These are phyloP conservation scores for Pisolithus albus DNA, from an alignment of 768 basidiomycete species.

Conservation along the genomic window DNA sequence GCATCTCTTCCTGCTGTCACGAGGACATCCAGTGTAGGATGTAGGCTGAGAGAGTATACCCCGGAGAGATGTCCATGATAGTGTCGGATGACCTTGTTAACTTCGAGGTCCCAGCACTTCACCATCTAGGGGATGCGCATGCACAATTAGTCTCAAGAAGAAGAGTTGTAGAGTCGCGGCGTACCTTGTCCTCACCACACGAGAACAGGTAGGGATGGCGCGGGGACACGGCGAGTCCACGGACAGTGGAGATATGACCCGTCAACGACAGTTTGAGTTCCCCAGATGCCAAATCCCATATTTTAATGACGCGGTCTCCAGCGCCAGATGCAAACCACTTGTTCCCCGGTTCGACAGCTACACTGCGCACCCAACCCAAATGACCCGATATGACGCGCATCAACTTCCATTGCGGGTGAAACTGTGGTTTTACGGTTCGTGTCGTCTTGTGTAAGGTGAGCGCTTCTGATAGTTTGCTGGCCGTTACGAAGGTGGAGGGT, in stretches of 20 bases:
- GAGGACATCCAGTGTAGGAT: constrained; percentile 92
- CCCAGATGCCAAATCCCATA: constrained; percentile 98
- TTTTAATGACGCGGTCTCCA: constrained; percentile 96
- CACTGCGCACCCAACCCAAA: constrained; percentile 94
- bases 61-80: constrained; percentile 98
- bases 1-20: constrained; percentile 96
- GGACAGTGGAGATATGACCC: constrained; percentile 94
- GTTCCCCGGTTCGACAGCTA: constrained; percentile 96
- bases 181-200: constrained; percentile 94
- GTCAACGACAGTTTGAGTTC: constrained; percentile 95
- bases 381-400: constrained; percentile 96
- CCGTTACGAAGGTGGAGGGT: constrained; percentile 64
- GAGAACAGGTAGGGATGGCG: constrained; percentile 97
- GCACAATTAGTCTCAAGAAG: not conserved
- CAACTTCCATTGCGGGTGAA: constrained; percentile 95
- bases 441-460: constrained; percentile 90
- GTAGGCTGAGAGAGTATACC: constrained; percentile 88
- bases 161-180: constrained; percentile 9
- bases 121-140: constrained; percentile 69
- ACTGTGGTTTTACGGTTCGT: constrained; percentile 89
- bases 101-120: constrained; percentile 98
- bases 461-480: constrained; percentile 73
- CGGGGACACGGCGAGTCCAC: constrained; percentile 87
- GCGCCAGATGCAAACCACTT: constrained; percentile 98
- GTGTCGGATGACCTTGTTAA: constrained; percentile 97